Base-by-base conservation (phyloP, 495 filamentous ascomycete genomes). In the Xylaria longipes region DNA sequence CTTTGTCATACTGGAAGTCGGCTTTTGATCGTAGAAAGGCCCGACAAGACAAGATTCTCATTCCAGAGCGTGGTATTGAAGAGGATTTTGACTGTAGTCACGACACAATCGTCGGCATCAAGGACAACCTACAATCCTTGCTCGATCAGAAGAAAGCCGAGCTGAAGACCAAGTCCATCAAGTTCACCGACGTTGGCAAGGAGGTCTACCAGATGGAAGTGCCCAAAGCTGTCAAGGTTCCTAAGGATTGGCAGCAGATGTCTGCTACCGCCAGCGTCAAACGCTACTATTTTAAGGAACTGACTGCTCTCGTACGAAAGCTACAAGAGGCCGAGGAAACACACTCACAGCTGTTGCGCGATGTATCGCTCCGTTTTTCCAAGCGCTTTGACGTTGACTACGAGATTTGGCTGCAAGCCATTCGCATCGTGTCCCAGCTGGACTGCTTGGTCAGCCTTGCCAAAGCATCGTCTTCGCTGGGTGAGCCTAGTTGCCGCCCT, bases 171-270 rank as follows among this genome's bases (percentile, higher is more conserved):
- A 87, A 83, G 71, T 90, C 93, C 2, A 91, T 98, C 73, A 89
- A 88, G 71, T 99, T 92, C 82, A 90, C 89, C 35, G 93, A 98
- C 77, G 93, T 94, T 43, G 97, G 97, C 33, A 99, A 98, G 80
- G 97, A 99, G 76, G 92, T 98, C 61, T 99, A 97, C 78, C 94
- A 98, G 79, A 88, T 99, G 3, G 97, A 99, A 79, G 92, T 93
- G 0, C 97, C 97, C 0, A 89, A 92, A 74, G 91, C 94, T 54
- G 86, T 94, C 78, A 97, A 95, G 78, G 87, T 99, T 8, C 96
- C 97, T 0, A 91, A 92, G 74, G 83, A 82, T 72, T 99, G 97
- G 97, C 89, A 93, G 75, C 96, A 98, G 80, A 98, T 97, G 95
- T 98, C 95, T 22, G 92, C 94, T 12, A 97, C 97, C 0, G 87